A percentile compares a stretch with the other conserved stretches of the same genome.
These are phyloP conservation scores for Boletus semigastroideus DNA, from an alignment of 1,284 basidiomycete species.

Conservation along the genomic window DNA sequence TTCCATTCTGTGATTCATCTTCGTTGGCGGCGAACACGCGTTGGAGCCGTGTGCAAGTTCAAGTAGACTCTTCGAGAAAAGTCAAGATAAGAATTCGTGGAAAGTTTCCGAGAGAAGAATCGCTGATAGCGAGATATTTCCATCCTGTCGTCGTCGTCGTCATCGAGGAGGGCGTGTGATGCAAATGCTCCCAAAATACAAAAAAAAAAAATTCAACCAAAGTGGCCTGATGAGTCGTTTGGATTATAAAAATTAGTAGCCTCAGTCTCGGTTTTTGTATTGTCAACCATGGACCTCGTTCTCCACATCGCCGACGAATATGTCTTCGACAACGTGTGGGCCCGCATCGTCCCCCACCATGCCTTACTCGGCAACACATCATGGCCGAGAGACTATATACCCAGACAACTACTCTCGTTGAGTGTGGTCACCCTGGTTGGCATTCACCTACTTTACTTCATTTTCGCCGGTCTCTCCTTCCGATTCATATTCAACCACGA, in stretches of 20 bases:
- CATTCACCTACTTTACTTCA: slow-evolving; percentile 82
- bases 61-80: too few relatives aligned
- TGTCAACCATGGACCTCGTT: slow-evolving; percentile 76
- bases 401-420: slow-evolving; percentile 80
- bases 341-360: slow-evolving; percentile 62
- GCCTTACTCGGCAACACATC: slow-evolving; percentile 29
- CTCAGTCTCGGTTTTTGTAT: neutral
- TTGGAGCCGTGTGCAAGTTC: slow-evolving; percentile 12
- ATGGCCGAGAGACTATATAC: slow-evolving; percentile 79
- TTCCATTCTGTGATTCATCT: slow-evolving; percentile 25
- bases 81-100: slow-evolving; percentile 18
- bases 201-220: slow-evolving; percentile 15
- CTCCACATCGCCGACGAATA: slow-evolving; percentile 73
- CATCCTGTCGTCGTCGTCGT: too few relatives aligned
- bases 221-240: slow-evolving; percentile 31
- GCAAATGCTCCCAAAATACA: too few relatives aligned
- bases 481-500: slow-evolving; percentile 91
- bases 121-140: slow-evolving; percentile 11
- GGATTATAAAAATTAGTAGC: slow-evolving; percentile 25
- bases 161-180: slow-evolving; percentile 15
- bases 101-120: slow-evolving; percentile 19
- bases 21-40: slow-evolving; percentile 24
- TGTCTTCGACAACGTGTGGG: slow-evolving; percentile 78
- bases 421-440: slow-evolving; percentile 76
- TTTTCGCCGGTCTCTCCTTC: slow-evolving; percentile 85